Percentiles rank a stretch among this genome's conserved stretches.
phyloP scores from a whole-genome alignment of 2,329 filamentous ascomycete genomes.

The Fusarium camptoceras region DNA sequence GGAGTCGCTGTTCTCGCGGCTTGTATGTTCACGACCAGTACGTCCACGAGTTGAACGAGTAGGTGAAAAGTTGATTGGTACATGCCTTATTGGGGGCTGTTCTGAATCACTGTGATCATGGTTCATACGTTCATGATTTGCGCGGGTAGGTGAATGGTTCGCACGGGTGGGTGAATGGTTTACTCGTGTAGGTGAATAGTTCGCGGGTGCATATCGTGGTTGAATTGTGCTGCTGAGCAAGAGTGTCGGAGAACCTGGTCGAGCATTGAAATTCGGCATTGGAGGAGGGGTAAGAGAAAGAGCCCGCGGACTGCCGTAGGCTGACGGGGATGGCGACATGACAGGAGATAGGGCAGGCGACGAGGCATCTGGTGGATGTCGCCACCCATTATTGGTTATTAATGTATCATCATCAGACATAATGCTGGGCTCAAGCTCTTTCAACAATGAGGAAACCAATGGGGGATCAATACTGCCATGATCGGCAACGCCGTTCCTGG shows the following conservation, averaged over 20 bases:
- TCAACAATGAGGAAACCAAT: constrained; percentile 86
- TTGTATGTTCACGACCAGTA: constrained; percentile 10
- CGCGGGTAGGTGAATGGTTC: constrained; percentile 12
- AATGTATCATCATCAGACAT: constrained; percentile 66
- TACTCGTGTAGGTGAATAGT: constrained; percentile 70
- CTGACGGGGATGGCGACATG: constrained; percentile 72
- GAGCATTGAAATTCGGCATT: constrained; percentile 61
- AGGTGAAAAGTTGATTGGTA: constrained; percentile 72
- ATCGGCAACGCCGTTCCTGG: constrained; percentile 40
- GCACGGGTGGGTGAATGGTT: constrained; percentile 1
- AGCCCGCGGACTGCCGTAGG: constrained; percentile 74
- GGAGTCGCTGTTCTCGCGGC: constrained; percentile 37
- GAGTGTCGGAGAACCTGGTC: constrained; percentile 73
- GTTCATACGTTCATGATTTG: constrained; percentile 12
- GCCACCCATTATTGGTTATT: constrained; percentile 45
- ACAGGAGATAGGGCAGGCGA: constrained; percentile 77
- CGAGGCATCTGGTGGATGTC: constrained; percentile 52
- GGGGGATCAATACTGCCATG: constrained; percentile 69
- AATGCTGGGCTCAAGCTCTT: constrained; percentile 81
- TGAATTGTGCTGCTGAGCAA: constrained; percentile 78
- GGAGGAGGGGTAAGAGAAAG: constrained; percentile 78
- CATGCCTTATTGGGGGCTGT: constrained; percentile 63
- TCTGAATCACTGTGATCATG: constrained; percentile 18
- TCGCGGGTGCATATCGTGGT: constrained; percentile 78
- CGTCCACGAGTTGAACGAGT: constrained; percentile 35